A percentile compares a stretch with the other conserved stretches of the same genome.
Evolutionary conservation across 2,329 filamentous ascomycete genomes (phyloP).

Genomic region (Neopestalotiopsis clavispora): DNA sequence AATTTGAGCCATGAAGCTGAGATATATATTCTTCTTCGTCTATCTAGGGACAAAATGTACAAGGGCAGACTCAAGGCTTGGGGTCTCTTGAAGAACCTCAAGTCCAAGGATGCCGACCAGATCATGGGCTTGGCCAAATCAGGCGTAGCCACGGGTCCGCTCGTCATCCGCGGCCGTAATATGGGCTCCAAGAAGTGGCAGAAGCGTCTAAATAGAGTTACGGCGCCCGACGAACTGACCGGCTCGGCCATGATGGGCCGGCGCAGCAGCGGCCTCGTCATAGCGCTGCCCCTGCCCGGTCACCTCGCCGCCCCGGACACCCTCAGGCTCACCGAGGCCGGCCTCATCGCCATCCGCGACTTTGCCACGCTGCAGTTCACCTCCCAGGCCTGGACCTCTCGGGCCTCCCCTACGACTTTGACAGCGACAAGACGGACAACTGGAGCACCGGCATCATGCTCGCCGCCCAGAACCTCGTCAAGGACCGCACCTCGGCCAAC

Average conservation of each 20-base stretch:
- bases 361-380: conserved; percentile 1
- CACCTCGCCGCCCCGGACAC: conserved; percentile 8
- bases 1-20: background rate
- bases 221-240: conserved; percentile 9
- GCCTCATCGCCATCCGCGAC: conserved; percentile 11
- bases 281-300: background rate
- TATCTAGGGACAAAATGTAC: conserved; percentile 19
- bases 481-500: conserved; percentile 3
- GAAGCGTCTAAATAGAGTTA: conserved; percentile 18
- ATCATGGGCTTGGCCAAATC: conserved; percentile 19
- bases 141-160: conserved; percentile 15
- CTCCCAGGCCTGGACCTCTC: conserved; percentile 6
- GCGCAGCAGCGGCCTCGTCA: background rate
- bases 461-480: conserved; percentile 6
- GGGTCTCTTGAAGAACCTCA: conserved; percentile 21
- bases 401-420: conserved; percentile 12
- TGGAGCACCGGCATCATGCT: conserved; percentile 8
- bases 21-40: background rate
- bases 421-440: conserved; percentile 5
- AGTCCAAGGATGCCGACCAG: conserved; percentile 19
- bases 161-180: conserved; percentile 17
- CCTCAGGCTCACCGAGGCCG: background rate
- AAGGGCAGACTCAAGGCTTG: conserved; percentile 17
- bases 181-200: conserved; percentile 19
- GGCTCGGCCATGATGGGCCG: background rate